These are phyloP conservation scores for Anthoceros angustus DNA, from an alignment of 225 moss, liverwort and hornwort genomes.

Conservation along the genomic window DNA sequence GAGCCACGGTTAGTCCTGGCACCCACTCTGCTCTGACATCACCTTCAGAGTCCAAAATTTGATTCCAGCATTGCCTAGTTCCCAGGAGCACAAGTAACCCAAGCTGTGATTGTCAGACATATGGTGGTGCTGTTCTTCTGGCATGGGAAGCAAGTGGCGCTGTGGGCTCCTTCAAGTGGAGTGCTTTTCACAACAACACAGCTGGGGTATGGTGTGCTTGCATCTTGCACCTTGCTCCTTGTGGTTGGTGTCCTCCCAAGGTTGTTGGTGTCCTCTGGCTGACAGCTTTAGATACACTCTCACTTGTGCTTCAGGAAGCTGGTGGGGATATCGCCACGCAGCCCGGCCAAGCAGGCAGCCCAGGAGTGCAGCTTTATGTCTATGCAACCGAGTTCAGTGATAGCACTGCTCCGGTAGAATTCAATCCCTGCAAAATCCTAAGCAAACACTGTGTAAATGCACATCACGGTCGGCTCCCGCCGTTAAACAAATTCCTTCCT, in stretches of 20 bases:
- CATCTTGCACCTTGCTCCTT: no score
- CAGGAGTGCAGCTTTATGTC: constrained; percentile 43
- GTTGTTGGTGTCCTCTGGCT: background rate
- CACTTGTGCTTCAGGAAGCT: constrained; percentile 17
- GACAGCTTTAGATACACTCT: background rate
- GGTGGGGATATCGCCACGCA: constrained; percentile 56
- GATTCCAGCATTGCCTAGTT: background rate
- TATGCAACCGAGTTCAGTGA: constrained; percentile 51
- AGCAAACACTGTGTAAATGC: background rate
- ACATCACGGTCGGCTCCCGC: background rate
- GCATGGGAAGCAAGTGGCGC: constrained; percentile 52
- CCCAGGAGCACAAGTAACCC: background rate
- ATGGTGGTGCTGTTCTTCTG: constrained; percentile 59
- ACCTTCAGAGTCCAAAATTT: background rate
- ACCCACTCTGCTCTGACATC: background rate
- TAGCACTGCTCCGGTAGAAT: constrained; percentile 1
- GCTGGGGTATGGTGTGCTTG: constrained; percentile 23
- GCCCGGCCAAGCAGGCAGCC: constrained; percentile 15
- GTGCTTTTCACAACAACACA: constrained; percentile 44
- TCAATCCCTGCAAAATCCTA: background rate
- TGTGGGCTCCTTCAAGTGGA: constrained; percentile 43
- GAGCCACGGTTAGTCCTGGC: constrained; percentile 14
- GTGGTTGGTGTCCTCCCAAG: no score
- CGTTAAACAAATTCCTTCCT: background rate
- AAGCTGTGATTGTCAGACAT: constrained; percentile 19